Evolutionary conservation across 2,329 filamentous ascomycete genomes (phyloP), one percentile per base, ranked within the genome.

Genomic region (Fusarium citri): DNA sequence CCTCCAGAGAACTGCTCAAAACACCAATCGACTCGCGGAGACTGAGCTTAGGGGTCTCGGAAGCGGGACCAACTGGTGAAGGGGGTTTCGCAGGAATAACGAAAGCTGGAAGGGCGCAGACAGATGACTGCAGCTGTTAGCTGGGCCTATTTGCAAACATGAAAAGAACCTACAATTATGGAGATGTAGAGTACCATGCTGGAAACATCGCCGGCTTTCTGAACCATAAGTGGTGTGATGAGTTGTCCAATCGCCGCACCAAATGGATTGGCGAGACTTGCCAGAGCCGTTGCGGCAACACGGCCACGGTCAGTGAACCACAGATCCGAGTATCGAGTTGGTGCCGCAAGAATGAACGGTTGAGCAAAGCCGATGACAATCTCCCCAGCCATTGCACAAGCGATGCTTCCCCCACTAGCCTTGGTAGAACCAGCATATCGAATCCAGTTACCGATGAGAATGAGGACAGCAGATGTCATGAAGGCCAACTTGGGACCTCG

Each of bases 301-400:
- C 96, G 89, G 10, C 94, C 95, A 14, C 85, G 83, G 74, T 92
- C 90, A 3, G 93, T 94, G 81, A 98, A 98, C 96, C 96, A 98
- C 64, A 97, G 83, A 78, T 98, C 94, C 57, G 93, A 96, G 80
- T 97, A 99, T 66, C 93, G 86, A 1, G 96, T 95, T 1, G 96
- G 95, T 1, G 95, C 94, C 9, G 92, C 90, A 12, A 98, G 88
- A 15, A 97, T 93, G 78, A 98, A 98, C 0, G 96, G 94, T 78
- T 99, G 96, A 1, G 94, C 90, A 41, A 98, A 85, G 1, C 95
- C 96, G 55, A 92, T 94, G 64, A 99, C 79, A 77, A 98, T 91
- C 82, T 98, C 95, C 7, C 95, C 95, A 72, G 97, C 90, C 91
- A 98, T 93, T 66, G 94, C 91, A 46, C 92, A 85, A 43, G 90